Conservation (phyloP, 2,329 filamentous ascomycete species). For the Westerdykella aurantiaca region DNA sequence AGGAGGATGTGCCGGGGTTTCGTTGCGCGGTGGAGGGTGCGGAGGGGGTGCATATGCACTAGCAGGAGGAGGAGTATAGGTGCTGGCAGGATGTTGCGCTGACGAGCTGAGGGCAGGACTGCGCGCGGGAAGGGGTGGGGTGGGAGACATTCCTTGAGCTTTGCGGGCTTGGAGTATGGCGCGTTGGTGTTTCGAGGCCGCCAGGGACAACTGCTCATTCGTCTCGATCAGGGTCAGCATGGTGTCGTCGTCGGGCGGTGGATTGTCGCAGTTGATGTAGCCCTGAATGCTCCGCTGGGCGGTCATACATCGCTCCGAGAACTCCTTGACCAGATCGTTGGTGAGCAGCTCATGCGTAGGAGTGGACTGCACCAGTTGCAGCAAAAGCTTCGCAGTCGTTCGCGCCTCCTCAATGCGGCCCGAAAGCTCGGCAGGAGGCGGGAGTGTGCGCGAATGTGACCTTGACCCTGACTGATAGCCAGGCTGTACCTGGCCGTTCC, state of each 20-base stretch:
- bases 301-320: slow-evolving; percentile 75
- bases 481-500: slow-evolving; percentile 22
- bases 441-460: slow-evolving; percentile 38
- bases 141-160: slow-evolving; percentile 24
- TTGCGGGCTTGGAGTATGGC: slow-evolving; percentile 60
- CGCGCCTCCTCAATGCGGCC: slow-evolving; percentile 83
- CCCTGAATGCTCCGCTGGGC: slow-evolving; percentile 76
- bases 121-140: slow-evolving; percentile 11
- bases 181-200: slow-evolving; percentile 78
- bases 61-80: slow-evolving; percentile 4
- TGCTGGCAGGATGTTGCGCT: slow-evolving; percentile 2
- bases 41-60: slow-evolving; percentile 8
- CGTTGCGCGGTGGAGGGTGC: slow-evolving; percentile 18
- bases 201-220: slow-evolving; percentile 81
- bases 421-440: slow-evolving; percentile 69
- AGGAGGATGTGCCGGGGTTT: slow-evolving; percentile 17
- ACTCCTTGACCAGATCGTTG: slow-evolving; percentile 91
- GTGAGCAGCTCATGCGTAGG: slow-evolving; percentile 66
- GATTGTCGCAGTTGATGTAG: slow-evolving; percentile 76
- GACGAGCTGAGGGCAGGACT: slow-evolving; percentile 5
- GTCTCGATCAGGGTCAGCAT: slow-evolving; percentile 91
- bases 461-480: slow-evolving; percentile 17
- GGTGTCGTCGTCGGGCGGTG: slow-evolving; percentile 83
- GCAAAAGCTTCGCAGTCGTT: slow-evolving; percentile 85
- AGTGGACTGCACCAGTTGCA: slow-evolving; percentile 85